Evolutionary conservation across 306 rosid species (phyloP), one percentile per base, ranked within the genome.

Genomic region (Cicer pinnatifidum): DNA sequence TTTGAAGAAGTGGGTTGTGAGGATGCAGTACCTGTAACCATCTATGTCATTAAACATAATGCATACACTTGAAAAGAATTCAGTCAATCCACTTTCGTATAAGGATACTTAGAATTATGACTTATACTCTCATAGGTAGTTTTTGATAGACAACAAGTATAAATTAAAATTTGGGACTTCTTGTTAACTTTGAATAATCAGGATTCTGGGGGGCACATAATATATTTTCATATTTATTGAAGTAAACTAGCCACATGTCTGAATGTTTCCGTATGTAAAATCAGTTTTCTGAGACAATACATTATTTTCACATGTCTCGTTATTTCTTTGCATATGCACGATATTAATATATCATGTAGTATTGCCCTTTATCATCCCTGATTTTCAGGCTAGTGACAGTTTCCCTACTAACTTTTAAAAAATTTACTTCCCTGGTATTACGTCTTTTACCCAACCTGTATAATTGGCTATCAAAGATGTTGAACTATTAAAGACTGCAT

Each of bases 201-300:
- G 16, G 41, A 57, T 11, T 35, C 6, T 17, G 16, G 17, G 7
- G 72, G 41, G 5, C 19, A 58, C 16, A 47, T 7, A 11, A 65
- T 58, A 66, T 28, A 17, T 57, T 81, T 64, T 23, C 35, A 44
- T 57, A 3, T 45, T 40, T 82, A 33, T 20, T 77, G 4, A 41
- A 47, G 63, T 16, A 65, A 63, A 6, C 6, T 11, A 11, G 64
- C 70, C 58, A 68, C 11, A 45, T 68, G 38, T 73, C 38, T 43
- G n/a, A 35, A 43, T 72, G 63, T 37, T 51, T 16, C 73, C 48
- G n/a, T 57, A 20, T 76, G 54, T 17, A 59, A 59, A 67, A 51
- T 72, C 17, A n/a, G 35, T 72, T 71, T 59, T 65, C 28, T 52
- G 35, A 35, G 20, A 58, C 37, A 6, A 39, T 38, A 35, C 59